Evolutionary conservation across 805 yeast species (phyloP), one percentile per base, ranked within the genome.

Genomic region (Pichia manshurica): DNA sequence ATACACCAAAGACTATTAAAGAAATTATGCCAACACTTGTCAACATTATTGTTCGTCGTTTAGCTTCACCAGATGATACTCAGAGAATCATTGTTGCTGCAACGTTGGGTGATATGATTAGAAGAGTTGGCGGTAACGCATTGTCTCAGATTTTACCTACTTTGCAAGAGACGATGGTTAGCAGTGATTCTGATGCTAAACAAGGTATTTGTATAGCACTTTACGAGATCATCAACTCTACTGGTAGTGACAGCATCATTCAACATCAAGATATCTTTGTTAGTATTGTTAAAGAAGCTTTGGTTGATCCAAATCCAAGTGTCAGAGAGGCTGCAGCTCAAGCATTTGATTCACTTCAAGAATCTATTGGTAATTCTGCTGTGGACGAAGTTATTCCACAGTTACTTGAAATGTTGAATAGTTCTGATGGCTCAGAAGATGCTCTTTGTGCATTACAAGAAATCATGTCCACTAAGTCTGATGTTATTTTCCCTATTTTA

Each of bases 131-230:
- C 51, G 80, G 87, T 25, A 83, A 83, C 57, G 95, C 96, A 0
- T 74, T 93, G 53, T 72, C 87, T 2, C 88, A 86, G 62, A 69
- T 93, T 52, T 71, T 93, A 51, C 99, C 99, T 38, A 84, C 95
- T 4, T 71, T 91, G 57, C 84, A 87, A 55, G 77, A 75, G 35
- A 76, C 87, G 1, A 68, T 85, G 53, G 62, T 71, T 45, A 60
- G 71, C 15, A 69, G 73, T n/a, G 93, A 85, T 58, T 70, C 86
- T n/a, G 93, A 84, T 62, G 84, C 95, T 33, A 87, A 86, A 62
- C 95, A 90, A 70, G 99, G 99, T 72, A 87, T 93, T 44, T 93
- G 99, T 72, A 81, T 91, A 63, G 99, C 99, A 8, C 72, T 89
- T 42, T 78, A 81, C 39, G 98, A 90, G 63, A 79, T 93, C 52